Evolutionary conservation across 2,329 filamentous ascomycete genomes (phyloP).

Genomic region (Trichoderma sp.): DNA sequence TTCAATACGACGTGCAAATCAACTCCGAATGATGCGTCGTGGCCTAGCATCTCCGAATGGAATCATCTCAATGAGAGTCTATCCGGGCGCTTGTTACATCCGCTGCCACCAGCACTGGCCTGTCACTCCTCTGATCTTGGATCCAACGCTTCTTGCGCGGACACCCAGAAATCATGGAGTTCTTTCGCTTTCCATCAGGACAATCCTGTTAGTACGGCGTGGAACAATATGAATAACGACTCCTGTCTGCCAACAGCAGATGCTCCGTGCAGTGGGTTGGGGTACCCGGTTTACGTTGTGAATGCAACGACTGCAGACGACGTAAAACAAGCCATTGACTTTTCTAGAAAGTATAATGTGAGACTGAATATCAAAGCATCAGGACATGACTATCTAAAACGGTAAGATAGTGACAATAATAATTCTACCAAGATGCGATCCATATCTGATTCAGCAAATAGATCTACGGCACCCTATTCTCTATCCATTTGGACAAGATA

Average conservation of each 20-base stretch:
- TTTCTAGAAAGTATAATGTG: neutral
- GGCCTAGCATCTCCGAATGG: neutral
- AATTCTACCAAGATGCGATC: neutral
- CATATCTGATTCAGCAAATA: neutral
- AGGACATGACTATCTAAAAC: neutral
- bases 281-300: neutral
- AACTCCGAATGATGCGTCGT: neutral
- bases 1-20: neutral
- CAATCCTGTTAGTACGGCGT: neutral
- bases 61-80: neutral
- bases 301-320: neutral
- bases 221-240: neutral
- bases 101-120: no score
- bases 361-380: neutral
- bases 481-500: neutral
- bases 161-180: neutral
- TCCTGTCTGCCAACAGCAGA: neutral
- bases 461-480: neutral
- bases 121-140: neutral
- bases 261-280: neutral
- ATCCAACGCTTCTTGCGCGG: neutral
- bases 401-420: no score
- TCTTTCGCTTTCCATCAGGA: neutral
- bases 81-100: neutral
- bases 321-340: neutral